Conservation (phyloP, 2,329 filamentous ascomycete species). For the Arthrobotrys megalospora region DNA sequence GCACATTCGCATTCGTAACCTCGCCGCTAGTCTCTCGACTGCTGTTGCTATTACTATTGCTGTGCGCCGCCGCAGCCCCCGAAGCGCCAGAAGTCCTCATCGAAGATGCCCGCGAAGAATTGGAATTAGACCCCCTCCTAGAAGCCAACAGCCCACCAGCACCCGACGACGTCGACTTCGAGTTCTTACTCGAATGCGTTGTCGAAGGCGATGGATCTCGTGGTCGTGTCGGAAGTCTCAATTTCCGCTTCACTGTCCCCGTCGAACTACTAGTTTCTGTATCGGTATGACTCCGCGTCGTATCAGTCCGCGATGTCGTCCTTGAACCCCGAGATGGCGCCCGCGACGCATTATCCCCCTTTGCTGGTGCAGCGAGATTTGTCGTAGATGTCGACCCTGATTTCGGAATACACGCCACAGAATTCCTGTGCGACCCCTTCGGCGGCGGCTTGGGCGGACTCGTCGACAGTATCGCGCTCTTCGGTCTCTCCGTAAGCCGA, state of each 20-base stretch:
- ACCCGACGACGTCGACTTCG: conserved; percentile 25
- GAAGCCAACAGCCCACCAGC: conserved; percentile 21
- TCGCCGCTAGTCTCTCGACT: conserved; percentile 44
- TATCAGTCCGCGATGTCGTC: conserved; percentile 36
- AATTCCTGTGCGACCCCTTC: conserved; percentile 47
- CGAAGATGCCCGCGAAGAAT: conserved; percentile 32
- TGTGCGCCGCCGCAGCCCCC: background rate
- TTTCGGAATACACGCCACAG: conserved; percentile 40
- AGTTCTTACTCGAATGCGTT: conserved; percentile 43
- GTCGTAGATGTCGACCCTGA: conserved; percentile 19
- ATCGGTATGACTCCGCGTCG: conserved; percentile 43
- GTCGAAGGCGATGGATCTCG: conserved; percentile 49
- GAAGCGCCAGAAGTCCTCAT: background rate
- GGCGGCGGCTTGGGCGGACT: conserved; percentile 42
- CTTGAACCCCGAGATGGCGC: conserved; percentile 37
- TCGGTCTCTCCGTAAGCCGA: conserved; percentile 48
- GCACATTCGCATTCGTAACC: conserved; percentile 51
- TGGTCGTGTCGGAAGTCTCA: conserved; percentile 45
- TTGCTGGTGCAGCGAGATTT: conserved; percentile 26
- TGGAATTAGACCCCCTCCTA: conserved; percentile 34
- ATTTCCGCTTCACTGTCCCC: conserved; percentile 43
- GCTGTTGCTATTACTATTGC: conserved; percentile 24
- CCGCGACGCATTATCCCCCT: conserved; percentile 24
- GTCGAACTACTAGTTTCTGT: conserved; percentile 33
- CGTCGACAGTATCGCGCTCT: conserved; percentile 53